These are phyloP conservation scores for Stephanodiscus minutulus DNA, from an alignment of 108 stramenopile genomes.

Conservation along the genomic window DNA sequence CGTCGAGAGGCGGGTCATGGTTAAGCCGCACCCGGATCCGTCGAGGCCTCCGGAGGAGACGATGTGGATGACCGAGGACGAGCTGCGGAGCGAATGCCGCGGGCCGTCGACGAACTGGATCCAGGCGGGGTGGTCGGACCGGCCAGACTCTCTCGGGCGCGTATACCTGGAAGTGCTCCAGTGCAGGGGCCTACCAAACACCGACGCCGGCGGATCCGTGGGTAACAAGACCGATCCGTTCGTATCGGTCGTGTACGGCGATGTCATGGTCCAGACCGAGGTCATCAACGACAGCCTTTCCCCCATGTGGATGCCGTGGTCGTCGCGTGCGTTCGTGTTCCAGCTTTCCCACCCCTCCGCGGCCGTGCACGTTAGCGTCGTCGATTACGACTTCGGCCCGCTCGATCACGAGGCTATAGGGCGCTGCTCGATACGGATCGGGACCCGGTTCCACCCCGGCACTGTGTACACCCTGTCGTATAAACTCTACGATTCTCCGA, in stretches of 20 bases:
- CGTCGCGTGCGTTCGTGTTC: constrained; percentile 67
- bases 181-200: constrained; percentile 61
- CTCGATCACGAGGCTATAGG: constrained; percentile 68
- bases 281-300: constrained; percentile 67
- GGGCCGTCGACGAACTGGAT: constrained; percentile 66
- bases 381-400: constrained; percentile 61
- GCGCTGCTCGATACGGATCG: constrained; percentile 57
- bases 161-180: constrained; percentile 65
- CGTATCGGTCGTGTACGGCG: constrained; percentile 50
- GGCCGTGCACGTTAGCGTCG: constrained; percentile 60
- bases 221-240: constrained; percentile 68
- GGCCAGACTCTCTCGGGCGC: constrained; percentile 33
- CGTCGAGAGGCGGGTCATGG: constrained; percentile 19
- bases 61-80: constrained; percentile 48
- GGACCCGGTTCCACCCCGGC: constrained; percentile 57
- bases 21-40: constrained; percentile 79
- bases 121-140: constrained; percentile 58
- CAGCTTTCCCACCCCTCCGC: constrained; percentile 63
- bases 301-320: constrained; percentile 79
- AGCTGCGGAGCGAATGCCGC: constrained; percentile 54
- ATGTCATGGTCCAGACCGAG: constrained; percentile 57
- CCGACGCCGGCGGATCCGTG: constrained; percentile 57
- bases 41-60: constrained; percentile 44
- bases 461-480: constrained; percentile 65
- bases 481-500: constrained; percentile 55